A percentile compares a stretch with the other conserved stretches of the same genome.
Evolutionary conservation across 1,284 basidiomycete species (phyloP).

Genomic region (Cutaneotrichosporon cavernicola): DNA sequence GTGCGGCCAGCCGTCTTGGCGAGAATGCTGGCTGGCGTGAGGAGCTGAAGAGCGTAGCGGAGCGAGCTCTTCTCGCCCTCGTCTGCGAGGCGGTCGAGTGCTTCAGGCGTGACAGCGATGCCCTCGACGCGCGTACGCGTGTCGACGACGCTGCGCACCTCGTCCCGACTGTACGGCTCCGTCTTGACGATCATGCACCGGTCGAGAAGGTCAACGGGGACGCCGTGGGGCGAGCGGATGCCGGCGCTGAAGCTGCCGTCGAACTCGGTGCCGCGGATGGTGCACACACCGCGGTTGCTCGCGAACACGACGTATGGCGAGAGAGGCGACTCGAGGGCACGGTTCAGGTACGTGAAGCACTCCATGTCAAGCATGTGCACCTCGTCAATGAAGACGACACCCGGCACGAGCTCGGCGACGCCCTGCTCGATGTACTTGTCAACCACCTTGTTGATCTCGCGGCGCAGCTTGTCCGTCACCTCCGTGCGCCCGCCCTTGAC

Average conservation of each 20-base stretch:
- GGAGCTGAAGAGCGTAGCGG: constrained; percentile 87
- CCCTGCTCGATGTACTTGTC: constrained; percentile 97
- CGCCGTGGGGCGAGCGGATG: constrained; percentile 86
- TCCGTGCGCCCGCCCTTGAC: constrained; percentile 93
- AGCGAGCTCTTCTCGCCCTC: constrained; percentile 83
- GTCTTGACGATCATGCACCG: constrained; percentile 97
- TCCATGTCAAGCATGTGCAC: constrained; percentile 99
- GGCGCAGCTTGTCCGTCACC: constrained; percentile 91
- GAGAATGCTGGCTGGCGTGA: constrained; percentile 89
- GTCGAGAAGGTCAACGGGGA: constrained; percentile 91
- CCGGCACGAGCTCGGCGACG: constrained; percentile 94
- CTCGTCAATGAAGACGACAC: constrained; percentile 98
- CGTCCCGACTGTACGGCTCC: constrained; percentile 74
- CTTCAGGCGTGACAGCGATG: constrained; percentile 70
- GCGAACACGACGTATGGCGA: constrained; percentile 96
- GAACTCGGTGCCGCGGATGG: constrained; percentile 80
- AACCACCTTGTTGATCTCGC: constrained; percentile 98
- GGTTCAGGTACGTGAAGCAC: constrained; percentile 97
- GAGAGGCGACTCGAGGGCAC: constrained; percentile 91
- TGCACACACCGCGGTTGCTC: constrained; percentile 87
- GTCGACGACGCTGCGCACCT: constrained; percentile 83
- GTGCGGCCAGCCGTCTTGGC: constrained; percentile 71
- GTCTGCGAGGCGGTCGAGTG: constrained; percentile 74
- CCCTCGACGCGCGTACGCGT: constrained; percentile 84
- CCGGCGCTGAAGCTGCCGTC: constrained; percentile 60